Base-by-base conservation (phyloP, 306 rosid genomes). In the Malus orientalis region DNA sequence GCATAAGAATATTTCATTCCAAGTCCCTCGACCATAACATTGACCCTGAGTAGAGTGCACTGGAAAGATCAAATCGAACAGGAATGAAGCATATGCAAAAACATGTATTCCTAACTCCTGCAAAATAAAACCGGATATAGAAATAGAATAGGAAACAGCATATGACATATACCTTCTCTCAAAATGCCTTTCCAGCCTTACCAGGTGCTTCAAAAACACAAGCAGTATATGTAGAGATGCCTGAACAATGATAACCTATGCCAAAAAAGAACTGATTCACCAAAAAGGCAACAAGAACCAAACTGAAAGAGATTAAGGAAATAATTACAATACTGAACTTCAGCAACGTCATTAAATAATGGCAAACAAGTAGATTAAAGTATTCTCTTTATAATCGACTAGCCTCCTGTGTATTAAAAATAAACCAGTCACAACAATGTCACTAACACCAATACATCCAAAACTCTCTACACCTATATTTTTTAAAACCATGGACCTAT, bases 21-120 rank as follows among this genome's bases (percentile, higher is more conserved):
- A 62, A 70, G 72, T 75, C 88, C 90, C 66, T 87, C 93, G 55
- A 90, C 72, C 66, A 80, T 74, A 84, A 94, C 82, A 80, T 86
- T 91, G 85, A 89, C 89, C 97, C 98, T 94, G 98, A 87, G 96
- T 89, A 94, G 91, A 94, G 89, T 92, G 88, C 95, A 94, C 96
- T 89, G 96, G 93, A 89, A 90, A 90, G 92, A 94, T 94, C 98
- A 92, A 90, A 91, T 92, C 93, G 89, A 89, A 94, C 92, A 86
- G 86, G 89, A 94, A 42, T 42, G 87, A 93, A 93, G 96, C 86
- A 86, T 76, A 70, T 40, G 80, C 78, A 79, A 69, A 76, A 71
- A 77, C 65, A 60, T 0, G 32, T 55, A 38, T 72, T 19, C 18
- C 33, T 33, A 36, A 10, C 14, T 57, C 76, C 23, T 6, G 53